These are phyloP conservation scores for Sporothrix schenckii DNA, from an alignment of 2,329 filamentous ascomycete genomes.

Conservation along the genomic window DNA sequence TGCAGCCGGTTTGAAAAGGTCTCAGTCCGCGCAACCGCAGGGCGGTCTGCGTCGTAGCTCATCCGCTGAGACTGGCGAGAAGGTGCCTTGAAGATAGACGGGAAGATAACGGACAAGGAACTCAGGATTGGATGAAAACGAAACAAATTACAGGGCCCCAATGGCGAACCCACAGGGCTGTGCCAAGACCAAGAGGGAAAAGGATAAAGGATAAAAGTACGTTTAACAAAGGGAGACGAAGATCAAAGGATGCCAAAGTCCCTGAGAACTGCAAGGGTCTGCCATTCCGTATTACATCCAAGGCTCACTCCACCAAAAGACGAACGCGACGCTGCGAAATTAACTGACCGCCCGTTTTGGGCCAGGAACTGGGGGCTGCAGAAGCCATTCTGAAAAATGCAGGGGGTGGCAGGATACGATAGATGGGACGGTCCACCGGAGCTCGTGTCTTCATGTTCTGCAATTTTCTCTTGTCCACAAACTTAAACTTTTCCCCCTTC, in stretches of 20 bases:
- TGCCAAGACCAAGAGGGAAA: constrained; percentile 3
- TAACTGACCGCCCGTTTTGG: too few species aligned
- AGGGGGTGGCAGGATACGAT: neutral
- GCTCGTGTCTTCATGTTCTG: neutral
- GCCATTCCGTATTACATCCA: neutral
- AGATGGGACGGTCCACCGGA: neutral
- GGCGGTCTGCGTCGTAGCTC: neutral
- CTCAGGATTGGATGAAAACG: neutral
- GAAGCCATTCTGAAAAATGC: constrained; percentile 9
- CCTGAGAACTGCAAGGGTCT: constrained; percentile 7
- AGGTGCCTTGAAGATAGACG: neutral
- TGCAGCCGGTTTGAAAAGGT: constrained; percentile 6
- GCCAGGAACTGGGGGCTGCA: constrained; percentile 8
- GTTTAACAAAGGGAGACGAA: neutral
- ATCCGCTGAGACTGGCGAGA: neutral
- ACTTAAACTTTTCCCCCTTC: neutral
- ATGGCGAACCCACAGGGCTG: constrained; percentile 10
- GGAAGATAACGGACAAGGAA: neutral
- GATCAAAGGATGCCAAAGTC: neutral
- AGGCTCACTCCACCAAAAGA: neutral
- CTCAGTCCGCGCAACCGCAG: constrained; percentile 16
- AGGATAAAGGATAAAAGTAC: neutral
- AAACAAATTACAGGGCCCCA: neutral
- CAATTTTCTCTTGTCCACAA: neutral
- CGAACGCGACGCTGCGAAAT: neutral